A percentile compares a stretch with the other conserved stretches of the same genome.
Conservation (phyloP, 2,329 filamentous ascomycete species). For the Penicillium sp. region DNA sequence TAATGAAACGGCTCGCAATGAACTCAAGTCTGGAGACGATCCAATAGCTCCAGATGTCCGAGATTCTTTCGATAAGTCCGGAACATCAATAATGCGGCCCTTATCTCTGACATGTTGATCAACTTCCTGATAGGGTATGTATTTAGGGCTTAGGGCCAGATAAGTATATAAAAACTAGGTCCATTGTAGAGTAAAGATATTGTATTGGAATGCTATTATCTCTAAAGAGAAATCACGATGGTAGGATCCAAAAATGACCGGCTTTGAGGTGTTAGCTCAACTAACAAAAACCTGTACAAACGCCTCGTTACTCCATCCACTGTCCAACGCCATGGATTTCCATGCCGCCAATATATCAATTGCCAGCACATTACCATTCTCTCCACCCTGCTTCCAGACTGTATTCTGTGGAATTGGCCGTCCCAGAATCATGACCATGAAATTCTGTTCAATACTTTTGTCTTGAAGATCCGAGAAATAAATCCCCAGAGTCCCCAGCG, state of each 20-base stretch:
- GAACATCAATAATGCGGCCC: constrained; percentile 22
- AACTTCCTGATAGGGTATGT: not conserved
- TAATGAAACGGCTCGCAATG: constrained; percentile 7
- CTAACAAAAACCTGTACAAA: constrained; percentile 61
- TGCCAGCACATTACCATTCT: constrained; percentile 63
- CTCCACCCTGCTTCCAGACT: constrained; percentile 52
- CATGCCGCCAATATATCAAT: constrained; percentile 77
- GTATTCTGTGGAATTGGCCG: constrained; percentile 65
- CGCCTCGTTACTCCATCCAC: constrained; percentile 78
- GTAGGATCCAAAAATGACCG: not conserved
- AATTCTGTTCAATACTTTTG: constrained; percentile 60
- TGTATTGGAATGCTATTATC: not conserved
- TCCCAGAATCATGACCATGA: constrained; percentile 73
- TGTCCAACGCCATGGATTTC: constrained; percentile 66
- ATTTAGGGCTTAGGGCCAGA: not conserved
- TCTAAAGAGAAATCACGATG: not conserved
- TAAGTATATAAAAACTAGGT: not conserved
- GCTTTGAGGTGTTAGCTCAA: constrained; percentile 8
- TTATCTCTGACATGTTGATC: constrained; percentile 2
- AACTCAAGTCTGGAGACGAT: constrained; percentile 2
- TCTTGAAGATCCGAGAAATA: constrained; percentile 70
- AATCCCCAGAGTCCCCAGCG: constrained; percentile 68
- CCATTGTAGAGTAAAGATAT: not conserved
- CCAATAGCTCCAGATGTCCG: constrained; percentile 10
- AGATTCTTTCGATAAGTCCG: constrained; percentile 23